Percentiles rank a stretch among this genome's conserved stretches.
phyloP scores from a whole-genome alignment of 2,329 filamentous ascomycete species.

The Parafenestella ontariensis region DNA sequence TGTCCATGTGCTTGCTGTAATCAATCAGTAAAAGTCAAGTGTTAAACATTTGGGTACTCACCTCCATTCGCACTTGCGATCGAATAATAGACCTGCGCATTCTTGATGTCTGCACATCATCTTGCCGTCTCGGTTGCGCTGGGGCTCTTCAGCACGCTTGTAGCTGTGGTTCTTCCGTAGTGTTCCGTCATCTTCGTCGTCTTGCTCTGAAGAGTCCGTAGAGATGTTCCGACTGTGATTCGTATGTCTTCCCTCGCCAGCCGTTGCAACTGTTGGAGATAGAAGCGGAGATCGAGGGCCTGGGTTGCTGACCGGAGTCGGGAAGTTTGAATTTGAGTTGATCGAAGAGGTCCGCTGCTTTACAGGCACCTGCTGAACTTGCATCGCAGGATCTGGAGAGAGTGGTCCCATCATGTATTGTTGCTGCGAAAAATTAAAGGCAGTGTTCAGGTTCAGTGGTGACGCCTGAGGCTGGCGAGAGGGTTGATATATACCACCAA shows the following conservation, averaged over 20 bases:
- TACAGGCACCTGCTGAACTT: constrained; percentile 20
- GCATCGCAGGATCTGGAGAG: constrained; percentile 28
- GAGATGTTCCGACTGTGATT: constrained; percentile 30
- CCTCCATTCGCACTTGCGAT: constrained; percentile 93
- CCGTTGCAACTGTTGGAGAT: constrained; percentile 32
- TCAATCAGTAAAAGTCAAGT: constrained; percentile 20
- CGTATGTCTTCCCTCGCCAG: constrained; percentile 27
- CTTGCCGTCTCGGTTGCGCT: constrained; percentile 73
- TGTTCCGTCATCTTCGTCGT: constrained; percentile 39
- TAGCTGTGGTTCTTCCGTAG: constrained; percentile 47
- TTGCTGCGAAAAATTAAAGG: constrained; percentile 18
- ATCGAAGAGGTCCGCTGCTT: constrained; percentile 42
- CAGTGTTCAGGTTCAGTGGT: constrained; percentile 30
- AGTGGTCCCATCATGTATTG: constrained; percentile 34
- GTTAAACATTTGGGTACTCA: constrained; percentile 60
- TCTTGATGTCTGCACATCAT: constrained; percentile 74
- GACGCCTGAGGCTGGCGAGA: constrained; percentile 40
- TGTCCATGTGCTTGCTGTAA: constrained; percentile 94
- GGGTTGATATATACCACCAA: constrained; percentile 36
- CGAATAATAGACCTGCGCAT: constrained; percentile 75
- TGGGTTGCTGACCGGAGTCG: constrained; percentile 44
- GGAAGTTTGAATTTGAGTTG: constrained; percentile 42
- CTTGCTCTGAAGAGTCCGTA: constrained; percentile 37
- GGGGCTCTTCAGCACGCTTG: constrained; percentile 58
- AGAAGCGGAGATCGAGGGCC: constrained; percentile 37